Conservation (phyloP, 2,329 filamentous ascomycete species). For the Aaosphaeria arxii region DNA sequence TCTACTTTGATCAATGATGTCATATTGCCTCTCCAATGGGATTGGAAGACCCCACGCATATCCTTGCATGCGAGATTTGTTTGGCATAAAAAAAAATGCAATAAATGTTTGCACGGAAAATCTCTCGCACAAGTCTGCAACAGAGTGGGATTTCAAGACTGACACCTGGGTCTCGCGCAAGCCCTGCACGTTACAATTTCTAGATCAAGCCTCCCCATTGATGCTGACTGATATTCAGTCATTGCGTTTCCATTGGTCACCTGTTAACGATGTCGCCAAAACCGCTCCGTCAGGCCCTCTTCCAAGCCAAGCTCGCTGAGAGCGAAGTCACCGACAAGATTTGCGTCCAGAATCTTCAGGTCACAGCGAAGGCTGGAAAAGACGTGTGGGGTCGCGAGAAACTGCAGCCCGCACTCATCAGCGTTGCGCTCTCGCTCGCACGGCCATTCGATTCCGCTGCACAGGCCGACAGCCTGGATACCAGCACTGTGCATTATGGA, state of each 20-base stretch:
- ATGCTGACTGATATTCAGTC: no score
- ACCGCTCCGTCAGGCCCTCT: constrained; percentile 9
- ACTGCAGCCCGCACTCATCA: constrained; percentile 61
- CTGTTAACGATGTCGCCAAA: not conserved
- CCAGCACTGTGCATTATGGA: constrained; percentile 76
- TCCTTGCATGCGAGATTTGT: no score
- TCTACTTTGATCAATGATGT: no score
- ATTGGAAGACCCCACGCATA: no score
- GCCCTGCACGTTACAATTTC: not conserved
- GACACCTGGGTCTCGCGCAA: no score
- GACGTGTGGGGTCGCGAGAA: constrained; percentile 69
- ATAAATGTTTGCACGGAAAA: no score
- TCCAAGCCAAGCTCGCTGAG: constrained; percentile 17
- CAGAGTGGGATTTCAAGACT: no score
- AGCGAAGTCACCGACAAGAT: constrained; percentile 44
- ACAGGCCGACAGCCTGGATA: constrained; percentile 57
- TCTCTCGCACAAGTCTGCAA: no score
- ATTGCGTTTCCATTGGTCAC: no score
- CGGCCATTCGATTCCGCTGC: constrained; percentile 58
- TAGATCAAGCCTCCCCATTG: not conserved
- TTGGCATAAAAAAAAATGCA: no score
- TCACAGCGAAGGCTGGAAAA: constrained; percentile 54
- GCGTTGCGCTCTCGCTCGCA: constrained; percentile 57
- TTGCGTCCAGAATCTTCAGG: constrained; percentile 60
- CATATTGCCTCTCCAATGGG: no score